Base-by-base conservation (phyloP, 208 protist genomes). In the Wallacemonas sp. region DNA sequence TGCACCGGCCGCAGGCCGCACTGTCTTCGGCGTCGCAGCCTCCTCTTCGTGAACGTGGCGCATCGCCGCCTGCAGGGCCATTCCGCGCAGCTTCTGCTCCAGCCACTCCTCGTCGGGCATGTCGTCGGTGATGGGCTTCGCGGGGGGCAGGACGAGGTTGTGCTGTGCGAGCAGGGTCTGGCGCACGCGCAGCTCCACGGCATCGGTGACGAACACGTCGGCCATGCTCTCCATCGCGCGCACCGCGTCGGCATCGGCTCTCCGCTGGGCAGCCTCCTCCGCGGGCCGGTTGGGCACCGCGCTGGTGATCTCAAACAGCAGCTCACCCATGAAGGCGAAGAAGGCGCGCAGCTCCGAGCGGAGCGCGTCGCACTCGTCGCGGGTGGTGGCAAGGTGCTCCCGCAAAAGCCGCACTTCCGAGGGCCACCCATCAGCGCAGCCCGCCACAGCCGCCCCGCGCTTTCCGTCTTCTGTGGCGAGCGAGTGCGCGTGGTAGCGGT, bases 61-160 rank as follows among this genome's bases (percentile, higher is more conserved):
- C 73, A 62, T 72, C 11, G 65, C 67, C 41, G 50, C 42, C 33
- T 73, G 31, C 18, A 78, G 29, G 25, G 67, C 73, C 33, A 65
- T 38, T 7, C 59, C 54, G 16, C 49, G 68, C 31, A 78, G 45
- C 8, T 61, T 45, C 31, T 78, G 57, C 22, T 52, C 38, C 8
- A 78, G 28, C 73, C 73, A 78, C 25, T 78, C 62, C 16, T 67
- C 66, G 45, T 78, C 73, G 1, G 61, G 67, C 63, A 78, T 72
- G n/a, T 72, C 48, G 4, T 57, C 33, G 18, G 52, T 57, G 23
- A 66, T 22, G 41, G n/a, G 10, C 31, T 61, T 63, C 45, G 44
- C 42, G 11, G 62, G n/a, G 16, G 62, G 62, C 36, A 67, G 29
- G 26, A 67, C 48, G 25, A 67, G 25, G 25, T 67, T 67, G 32